Percentiles rank a stretch among this genome's conserved stretches.
Evolutionary conservation across 164 flowering plant species (phyloP).

Genomic region (Chloranthus sessilifolius): DNA sequence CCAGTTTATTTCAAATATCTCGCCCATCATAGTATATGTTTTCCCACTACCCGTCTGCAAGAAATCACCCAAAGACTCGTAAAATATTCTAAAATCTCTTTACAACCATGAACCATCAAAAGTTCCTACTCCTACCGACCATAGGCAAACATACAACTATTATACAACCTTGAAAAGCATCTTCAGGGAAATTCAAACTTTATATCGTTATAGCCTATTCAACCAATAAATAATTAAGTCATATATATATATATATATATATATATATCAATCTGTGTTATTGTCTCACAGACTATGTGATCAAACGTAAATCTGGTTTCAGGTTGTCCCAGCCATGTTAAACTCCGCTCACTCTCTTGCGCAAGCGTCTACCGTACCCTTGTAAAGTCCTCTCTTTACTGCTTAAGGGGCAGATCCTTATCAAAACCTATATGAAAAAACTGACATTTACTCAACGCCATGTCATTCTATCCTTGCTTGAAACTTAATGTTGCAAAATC

Average conservation of each 20-base stretch:
- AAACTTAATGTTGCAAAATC: no score
- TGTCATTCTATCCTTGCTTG: no score
- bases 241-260: no score
- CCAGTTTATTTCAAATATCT: constrained; percentile 48
- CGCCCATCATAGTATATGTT: constrained; percentile 96
- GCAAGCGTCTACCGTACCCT: constrained; percentile 59
- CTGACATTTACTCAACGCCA: no score
- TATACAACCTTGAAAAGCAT: constrained; percentile 77
- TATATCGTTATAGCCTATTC: not conserved
- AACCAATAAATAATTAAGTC: no score
- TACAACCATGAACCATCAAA: not conserved
- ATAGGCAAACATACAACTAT: constrained; percentile 94
- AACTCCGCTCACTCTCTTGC: constrained; percentile 68
- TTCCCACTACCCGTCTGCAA: constrained; percentile 96
- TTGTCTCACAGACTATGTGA: constrained; percentile 72
- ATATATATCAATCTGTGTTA: constrained; percentile 63
- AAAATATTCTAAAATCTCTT: not conserved
- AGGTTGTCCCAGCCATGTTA: constrained; percentile 90
- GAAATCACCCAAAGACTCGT: constrained; percentile 10
- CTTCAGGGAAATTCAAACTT: constrained; percentile 44
- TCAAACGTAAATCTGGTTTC: constrained; percentile 90
- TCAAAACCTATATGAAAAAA: constrained; percentile 72
- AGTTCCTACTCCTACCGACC: constrained; percentile 79
- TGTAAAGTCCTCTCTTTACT: constrained; percentile 45
- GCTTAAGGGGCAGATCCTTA: constrained; percentile 69